Percentiles rank a stretch among this genome's conserved stretches.
phyloP scores from a whole-genome alignment of 805 yeast species.

The Zygotorulaspora sp. region DNA sequence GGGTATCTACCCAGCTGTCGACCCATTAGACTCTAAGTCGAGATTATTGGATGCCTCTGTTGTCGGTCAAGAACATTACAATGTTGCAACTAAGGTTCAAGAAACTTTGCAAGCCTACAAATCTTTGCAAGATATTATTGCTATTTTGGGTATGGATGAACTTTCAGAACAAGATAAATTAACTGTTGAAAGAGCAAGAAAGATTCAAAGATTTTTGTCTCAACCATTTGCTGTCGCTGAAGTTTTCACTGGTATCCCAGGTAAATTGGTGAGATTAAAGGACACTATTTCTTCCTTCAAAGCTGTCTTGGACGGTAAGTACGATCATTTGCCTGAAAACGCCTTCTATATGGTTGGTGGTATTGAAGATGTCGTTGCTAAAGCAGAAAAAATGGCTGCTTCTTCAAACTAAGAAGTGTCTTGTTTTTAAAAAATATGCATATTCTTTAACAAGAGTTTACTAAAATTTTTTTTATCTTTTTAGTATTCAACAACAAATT shows the following conservation, averaged over 20 bases:
- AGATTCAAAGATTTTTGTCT: conserved; percentile 99
- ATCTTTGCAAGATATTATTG: conserved; percentile 99
- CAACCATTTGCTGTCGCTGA: conserved; percentile 99
- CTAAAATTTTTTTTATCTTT: background rate
- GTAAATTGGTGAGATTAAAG: conserved; percentile 93
- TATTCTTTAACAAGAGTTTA: conserved; percentile 7
- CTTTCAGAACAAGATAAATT: conserved; percentile 97
- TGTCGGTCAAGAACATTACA: conserved; percentile 98
- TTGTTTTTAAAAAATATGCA: conserved; percentile 7
- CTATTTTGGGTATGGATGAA: conserved; percentile 99
- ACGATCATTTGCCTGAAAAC: conserved; percentile 97
- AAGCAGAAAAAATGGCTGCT: conserved; percentile 98
- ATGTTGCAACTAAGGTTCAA: conserved; percentile 90
- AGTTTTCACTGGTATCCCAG: conserved; percentile 99
- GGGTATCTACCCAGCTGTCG: conserved; percentile 99
- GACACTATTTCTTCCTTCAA: conserved; percentile 93
- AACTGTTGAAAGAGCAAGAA: conserved; percentile 99
- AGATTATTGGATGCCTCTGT: conserved; percentile 96
- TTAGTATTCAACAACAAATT: background rate
- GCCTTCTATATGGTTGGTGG: conserved; percentile 99
- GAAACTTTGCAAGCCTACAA: conserved; percentile 99
- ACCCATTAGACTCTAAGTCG: conserved; percentile 98
- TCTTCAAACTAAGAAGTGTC: conserved; percentile 56
- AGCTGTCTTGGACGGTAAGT: conserved; percentile 97
- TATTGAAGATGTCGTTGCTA: conserved; percentile 96